Conservation (phyloP, 1,139 yeast species). For the Lodderomyces orthopsilosis region DNA sequence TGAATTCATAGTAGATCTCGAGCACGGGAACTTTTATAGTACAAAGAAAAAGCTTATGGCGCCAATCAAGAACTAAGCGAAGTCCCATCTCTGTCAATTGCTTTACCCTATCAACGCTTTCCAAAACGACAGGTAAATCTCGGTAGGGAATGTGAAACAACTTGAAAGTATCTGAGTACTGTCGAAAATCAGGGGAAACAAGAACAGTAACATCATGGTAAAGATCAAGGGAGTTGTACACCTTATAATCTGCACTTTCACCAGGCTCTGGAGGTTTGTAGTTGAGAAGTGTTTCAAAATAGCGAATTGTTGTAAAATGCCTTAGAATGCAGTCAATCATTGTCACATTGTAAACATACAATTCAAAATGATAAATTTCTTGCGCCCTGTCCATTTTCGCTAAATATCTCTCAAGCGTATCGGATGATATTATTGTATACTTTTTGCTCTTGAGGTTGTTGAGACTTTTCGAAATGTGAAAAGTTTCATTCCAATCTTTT, state of each 20-base stretch:
- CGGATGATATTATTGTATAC: not conserved
- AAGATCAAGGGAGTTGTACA: not conserved
- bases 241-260: not conserved
- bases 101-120: no score
- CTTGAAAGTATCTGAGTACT: not conserved
- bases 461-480: not conserved
- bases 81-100: no score
- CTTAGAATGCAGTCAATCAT: not conserved
- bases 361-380: not conserved
- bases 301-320: not conserved
- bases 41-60: not conserved
- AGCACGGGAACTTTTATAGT: not conserved
- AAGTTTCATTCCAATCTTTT: not conserved
- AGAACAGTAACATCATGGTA: not conserved
- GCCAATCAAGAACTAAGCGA: no score
- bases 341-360: not conserved
- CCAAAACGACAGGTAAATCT: no score
- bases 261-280: not conserved
- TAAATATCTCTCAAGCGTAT: not conserved
- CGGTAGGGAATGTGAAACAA: not conserved
- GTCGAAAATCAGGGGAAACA: no score
- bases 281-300: not conserved
- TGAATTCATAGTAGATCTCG: not conserved
- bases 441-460: not conserved
- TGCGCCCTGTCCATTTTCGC: slow-evolving; percentile 1